Evolutionary conservation across 177 flowering plant genomes (phyloP), one percentile per base, ranked within the genome.

Genomic region (Vitis hybrid): DNA sequence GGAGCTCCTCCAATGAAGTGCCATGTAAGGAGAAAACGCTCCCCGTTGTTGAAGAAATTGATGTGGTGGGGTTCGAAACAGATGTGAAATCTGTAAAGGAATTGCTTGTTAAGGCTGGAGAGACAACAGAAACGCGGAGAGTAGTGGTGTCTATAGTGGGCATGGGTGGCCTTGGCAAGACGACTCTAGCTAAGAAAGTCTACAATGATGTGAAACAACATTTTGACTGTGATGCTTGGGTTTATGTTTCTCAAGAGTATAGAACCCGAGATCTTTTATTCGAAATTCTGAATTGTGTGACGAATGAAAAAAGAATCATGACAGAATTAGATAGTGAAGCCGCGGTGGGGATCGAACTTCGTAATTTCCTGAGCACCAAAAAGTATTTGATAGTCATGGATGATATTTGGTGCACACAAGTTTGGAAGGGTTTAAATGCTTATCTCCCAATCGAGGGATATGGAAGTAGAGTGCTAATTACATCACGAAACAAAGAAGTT

Each of bases 121-220:
- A 53, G 11, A 1, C 18, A 12, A 49, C 17, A 5, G 11, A 15
- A 20, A 27, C 30, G 30, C 30, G 30, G 30, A 61, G 58, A 24
- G 21, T 18, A 11, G 61, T 57, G n/a, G 48, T 65, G 13, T 67
- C 70, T 1, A 67, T 67, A 3, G 70, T 67, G 3, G 70, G 70
- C 1, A 67, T 67, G 70, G 51, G 68, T 27, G 30, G 30, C 30
- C 30, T 27, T 27, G 30, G 30, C 30, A 27, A 27, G 30, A 27
- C 30, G 30, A 27, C 30, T 27, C 30, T 27, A 27, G 30, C 30
- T 27, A 27, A 27, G 30, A 27, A 27, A 27, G 30, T 27, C 30
- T 27, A 27, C 30, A 27, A 27, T 27, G 30, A 27, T 27, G 30
- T 27, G 30, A 27, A 27, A 27, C 30, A 27, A 0, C 30, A 27